A percentile compares a stretch with the other conserved stretches of the same genome.
These are phyloP conservation scores for Plasmodium adleri DNA, from an alignment of 169 alveolate species.

Conservation along the genomic window DNA sequence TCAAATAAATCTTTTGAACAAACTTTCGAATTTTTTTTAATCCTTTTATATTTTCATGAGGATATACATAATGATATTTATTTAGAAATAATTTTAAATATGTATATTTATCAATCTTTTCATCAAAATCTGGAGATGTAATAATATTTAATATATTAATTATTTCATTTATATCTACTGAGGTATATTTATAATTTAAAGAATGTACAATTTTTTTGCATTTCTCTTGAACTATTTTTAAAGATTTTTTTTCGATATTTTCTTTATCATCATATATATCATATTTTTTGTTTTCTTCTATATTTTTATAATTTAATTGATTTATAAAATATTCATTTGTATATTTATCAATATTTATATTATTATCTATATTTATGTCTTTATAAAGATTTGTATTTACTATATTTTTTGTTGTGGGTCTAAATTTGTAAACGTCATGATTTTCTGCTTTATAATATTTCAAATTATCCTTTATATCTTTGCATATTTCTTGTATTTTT, in stretches of 20 bases:
- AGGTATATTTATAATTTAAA: conserved; percentile 51
- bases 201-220: conserved; percentile 64
- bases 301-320: conserved; percentile 23
- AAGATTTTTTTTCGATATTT: conserved; percentile 2
- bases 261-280: background rate
- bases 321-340: too few relatives aligned
- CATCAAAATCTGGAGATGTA: conserved; percentile 71
- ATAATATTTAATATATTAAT: conserved; percentile 40
- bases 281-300: conserved; percentile 12
- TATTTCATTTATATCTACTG: conserved; percentile 51
- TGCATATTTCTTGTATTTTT: conserved; percentile 41
- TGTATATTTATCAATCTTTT: conserved; percentile 51
- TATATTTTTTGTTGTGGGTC: conserved; percentile 8
- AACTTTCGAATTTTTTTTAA: conserved; percentile 51
- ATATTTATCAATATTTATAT: conserved; percentile 6
- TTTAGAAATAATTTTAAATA: conserved; percentile 60
- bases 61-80: conserved; percentile 72
- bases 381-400: too few relatives aligned
- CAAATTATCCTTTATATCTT: conserved; percentile 30
- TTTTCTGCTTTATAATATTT: conserved; percentile 67
- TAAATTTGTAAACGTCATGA: conserved; percentile 56
- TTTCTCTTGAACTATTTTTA: conserved; percentile 23
- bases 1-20: conserved; percentile 13
- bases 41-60: conserved; percentile 41
- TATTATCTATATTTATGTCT: too few relatives aligned